Evolutionary conservation across 805 yeast genomes (phyloP).

Genomic region (Cyberlindnera veronae): DNA sequence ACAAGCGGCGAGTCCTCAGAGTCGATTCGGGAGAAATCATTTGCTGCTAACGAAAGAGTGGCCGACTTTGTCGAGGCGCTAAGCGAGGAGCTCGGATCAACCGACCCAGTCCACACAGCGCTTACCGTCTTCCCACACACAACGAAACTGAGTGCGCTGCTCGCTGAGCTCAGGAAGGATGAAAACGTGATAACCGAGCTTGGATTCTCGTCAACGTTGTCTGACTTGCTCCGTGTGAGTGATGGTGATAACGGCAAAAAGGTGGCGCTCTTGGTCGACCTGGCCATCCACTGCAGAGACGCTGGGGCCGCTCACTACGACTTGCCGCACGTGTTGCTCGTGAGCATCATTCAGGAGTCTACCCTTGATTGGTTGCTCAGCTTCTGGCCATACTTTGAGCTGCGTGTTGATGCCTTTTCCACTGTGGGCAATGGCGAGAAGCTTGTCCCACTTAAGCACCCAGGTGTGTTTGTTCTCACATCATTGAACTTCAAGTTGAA

Average conservation of each 20-base stretch:
- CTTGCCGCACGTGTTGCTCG: slow-evolving; percentile 14
- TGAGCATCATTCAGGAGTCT: slow-evolving; percentile 7
- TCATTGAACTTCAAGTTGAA: slow-evolving; percentile 18
- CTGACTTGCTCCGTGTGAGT: slow-evolving; percentile 11
- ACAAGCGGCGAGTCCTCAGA: no score
- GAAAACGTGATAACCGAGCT: slow-evolving; percentile 10
- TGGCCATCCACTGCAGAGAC: slow-evolving; percentile 14
- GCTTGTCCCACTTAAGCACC: slow-evolving; percentile 7
- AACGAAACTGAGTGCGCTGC: no score
- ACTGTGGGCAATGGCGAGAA: slow-evolving; percentile 3
- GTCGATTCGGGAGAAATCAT: no score
- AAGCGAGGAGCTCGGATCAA: not conserved
- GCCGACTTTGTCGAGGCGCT: slow-evolving; percentile 3
- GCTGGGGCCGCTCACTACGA: slow-evolving; percentile 9
- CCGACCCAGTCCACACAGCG: not conserved
- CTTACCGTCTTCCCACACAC: no score
- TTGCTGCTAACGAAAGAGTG: not conserved
- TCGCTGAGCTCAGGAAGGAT: not conserved
- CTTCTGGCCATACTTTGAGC: slow-evolving; percentile 23
- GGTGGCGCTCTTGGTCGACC: slow-evolving; percentile 20
- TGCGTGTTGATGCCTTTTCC: slow-evolving; percentile 7
- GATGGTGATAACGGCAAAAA: slow-evolving; percentile 13
- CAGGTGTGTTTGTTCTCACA: slow-evolving; percentile 14
- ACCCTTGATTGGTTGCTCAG: slow-evolving; percentile 16
- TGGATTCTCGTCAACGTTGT: slow-evolving; percentile 6